Percentiles rank a stretch among this genome's conserved stretches.
Evolutionary conservation across 768 basidiomycete genomes (phyloP).

Genomic region (Naganishia kalamii): DNA sequence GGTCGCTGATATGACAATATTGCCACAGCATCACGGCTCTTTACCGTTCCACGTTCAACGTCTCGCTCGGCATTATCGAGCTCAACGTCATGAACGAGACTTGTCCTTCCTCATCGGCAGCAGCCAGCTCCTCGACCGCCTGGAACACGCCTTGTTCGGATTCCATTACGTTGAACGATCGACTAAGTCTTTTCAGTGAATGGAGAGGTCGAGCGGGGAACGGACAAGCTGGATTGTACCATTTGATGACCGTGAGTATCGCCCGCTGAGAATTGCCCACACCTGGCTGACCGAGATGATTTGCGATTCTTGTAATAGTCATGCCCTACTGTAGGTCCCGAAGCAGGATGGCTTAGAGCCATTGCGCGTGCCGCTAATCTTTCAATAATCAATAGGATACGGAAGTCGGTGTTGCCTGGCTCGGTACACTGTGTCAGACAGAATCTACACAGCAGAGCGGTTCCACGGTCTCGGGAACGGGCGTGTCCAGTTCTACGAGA

Average conservation of each 20-base stretch:
- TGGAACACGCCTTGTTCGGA: constrained; percentile 70
- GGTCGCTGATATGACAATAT: not conserved
- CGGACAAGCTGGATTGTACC: constrained; percentile 79
- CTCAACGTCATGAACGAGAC: constrained; percentile 62
- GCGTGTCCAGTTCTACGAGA: constrained; percentile 67
- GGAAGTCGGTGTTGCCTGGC: constrained; percentile 71
- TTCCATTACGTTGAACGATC: constrained; percentile 57
- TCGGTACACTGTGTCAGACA: constrained; percentile 63
- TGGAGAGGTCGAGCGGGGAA: constrained; percentile 70
- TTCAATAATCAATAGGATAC: not conserved
- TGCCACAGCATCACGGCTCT: constrained; percentile 31
- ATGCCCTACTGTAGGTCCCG: not conserved
- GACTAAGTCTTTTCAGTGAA: constrained; percentile 69
- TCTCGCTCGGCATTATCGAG: constrained; percentile 75
- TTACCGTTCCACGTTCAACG: constrained; percentile 65
- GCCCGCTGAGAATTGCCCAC: not conserved
- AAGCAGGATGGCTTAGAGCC: constrained; percentile 27
- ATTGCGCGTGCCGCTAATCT: constrained; percentile 60
- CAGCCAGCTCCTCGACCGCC: constrained; percentile 48
- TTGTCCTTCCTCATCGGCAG: constrained; percentile 59
- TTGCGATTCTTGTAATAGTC: not conserved
- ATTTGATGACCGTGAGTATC: constrained; percentile 62
- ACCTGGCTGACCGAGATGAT: not conserved
- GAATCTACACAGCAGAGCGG: constrained; percentile 48
- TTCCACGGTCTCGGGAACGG: constrained; percentile 67